These are phyloP conservation scores for Saccharomyces paradoxus DNA, from an alignment of 805 yeast genomes.

Conservation along the genomic window DNA sequence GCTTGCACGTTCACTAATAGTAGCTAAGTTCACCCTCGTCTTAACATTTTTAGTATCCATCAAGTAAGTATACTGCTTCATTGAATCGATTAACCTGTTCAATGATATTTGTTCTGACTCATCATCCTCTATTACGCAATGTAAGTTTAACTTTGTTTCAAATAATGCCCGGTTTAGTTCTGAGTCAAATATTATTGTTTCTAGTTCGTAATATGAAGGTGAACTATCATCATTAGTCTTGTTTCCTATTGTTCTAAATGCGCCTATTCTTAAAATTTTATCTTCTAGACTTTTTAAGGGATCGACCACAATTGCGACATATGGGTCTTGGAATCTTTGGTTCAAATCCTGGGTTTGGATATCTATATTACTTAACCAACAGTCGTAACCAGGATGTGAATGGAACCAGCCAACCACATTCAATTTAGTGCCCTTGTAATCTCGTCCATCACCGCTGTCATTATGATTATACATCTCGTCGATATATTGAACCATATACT, in stretches of 20 bases:
- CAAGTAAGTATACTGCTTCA: constrained; percentile 19
- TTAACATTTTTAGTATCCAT: constrained; percentile 5
- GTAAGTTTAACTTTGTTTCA: constrained; percentile 5
- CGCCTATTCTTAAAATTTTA: constrained; percentile 75
- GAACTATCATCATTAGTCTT: constrained; percentile 11
- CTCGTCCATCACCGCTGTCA: constrained; percentile 41
- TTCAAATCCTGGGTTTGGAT: constrained; percentile 81
- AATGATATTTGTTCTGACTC: constrained; percentile 8
- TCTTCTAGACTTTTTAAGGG: constrained; percentile 60
- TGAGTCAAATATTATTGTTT: constrained; percentile 15
- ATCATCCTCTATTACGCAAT: constrained; percentile 5
- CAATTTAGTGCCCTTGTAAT: not conserved
- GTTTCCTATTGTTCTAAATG: constrained; percentile 65
- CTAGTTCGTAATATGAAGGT: constrained; percentile 18
- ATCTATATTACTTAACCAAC: constrained; percentile 92
- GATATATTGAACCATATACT: constrained; percentile 82
- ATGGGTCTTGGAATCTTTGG: constrained; percentile 87
- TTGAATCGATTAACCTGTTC: constrained; percentile 17
- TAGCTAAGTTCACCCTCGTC: constrained; percentile 1
- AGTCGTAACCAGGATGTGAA: constrained; percentile 96
- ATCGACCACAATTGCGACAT: constrained; percentile 80
- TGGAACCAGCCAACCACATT: constrained; percentile 96
- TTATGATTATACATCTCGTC: constrained; percentile 39
- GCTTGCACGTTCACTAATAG: not conserved
- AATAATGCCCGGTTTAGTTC: constrained; percentile 12